These are phyloP conservation scores for Coelastrella sp. DNA, from an alignment of 139 green algal genomes.

Conservation along the genomic window DNA sequence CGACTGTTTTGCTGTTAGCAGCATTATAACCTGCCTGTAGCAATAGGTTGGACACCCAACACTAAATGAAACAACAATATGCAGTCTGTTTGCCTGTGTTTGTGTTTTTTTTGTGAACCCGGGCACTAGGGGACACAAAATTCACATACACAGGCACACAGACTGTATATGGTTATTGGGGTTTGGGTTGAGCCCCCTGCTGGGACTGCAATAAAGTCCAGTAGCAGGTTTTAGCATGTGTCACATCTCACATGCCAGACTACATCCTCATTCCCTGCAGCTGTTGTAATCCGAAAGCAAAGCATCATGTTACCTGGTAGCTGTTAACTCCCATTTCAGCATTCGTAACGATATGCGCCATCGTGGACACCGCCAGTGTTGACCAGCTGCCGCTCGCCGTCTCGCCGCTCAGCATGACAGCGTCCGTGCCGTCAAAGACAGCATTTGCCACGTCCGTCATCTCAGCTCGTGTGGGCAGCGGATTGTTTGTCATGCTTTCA, in stretches of 20 bases:
- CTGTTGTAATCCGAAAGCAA: neutral
- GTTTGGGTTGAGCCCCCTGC: no score
- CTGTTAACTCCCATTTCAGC: constrained; percentile 69
- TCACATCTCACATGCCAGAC: no score
- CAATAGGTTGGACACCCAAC: neutral
- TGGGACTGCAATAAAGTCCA: no score
- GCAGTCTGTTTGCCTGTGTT: no score
- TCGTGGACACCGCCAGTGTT: constrained; percentile 62
- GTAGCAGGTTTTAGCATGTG: no score
- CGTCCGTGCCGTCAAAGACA: constrained; percentile 81
- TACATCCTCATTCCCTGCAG: neutral
- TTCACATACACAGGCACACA: no score
- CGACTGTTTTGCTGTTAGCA: neutral
- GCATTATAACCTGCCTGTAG: neutral
- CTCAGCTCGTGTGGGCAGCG: constrained; percentile 77
- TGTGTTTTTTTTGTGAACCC: no score
- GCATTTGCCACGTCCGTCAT: constrained; percentile 90
- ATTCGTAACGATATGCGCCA: constrained; percentile 66
- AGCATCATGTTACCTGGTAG: constrained; percentile 54
- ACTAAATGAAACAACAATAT: no score
- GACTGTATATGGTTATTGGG: no score
- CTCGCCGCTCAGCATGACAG: constrained; percentile 76
- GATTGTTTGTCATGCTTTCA: constrained; percentile 66
- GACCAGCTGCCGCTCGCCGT: constrained; percentile 68
- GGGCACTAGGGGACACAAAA: no score